Conservation (phyloP, 2,329 filamentous ascomycete genomes). For the Sporothrix brasiliensis region DNA sequence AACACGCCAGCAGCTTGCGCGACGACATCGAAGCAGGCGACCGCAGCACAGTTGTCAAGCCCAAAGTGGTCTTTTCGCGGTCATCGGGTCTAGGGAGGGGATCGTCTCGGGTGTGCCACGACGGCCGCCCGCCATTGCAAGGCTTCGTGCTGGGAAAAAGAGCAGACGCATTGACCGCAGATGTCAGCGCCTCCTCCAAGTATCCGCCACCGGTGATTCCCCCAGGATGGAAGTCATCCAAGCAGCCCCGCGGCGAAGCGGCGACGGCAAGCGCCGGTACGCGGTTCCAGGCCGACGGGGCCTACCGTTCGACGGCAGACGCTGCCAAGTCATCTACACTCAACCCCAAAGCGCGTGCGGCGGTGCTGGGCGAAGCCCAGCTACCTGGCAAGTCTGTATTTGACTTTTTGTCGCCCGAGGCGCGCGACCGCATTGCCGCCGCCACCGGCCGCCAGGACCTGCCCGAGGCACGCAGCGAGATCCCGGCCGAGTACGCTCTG, state of each 20-base stretch:
- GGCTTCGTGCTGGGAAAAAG: constrained; percentile 74
- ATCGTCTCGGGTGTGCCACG: constrained; percentile 69
- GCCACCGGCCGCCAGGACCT: constrained; percentile 76
- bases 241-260: constrained; percentile 45
- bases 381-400: constrained; percentile 94
- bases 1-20: not conserved
- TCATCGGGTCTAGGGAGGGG: not conserved
- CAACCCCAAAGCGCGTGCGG: constrained; percentile 75
- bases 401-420: constrained; percentile 80
- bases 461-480: constrained; percentile 75
- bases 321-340: constrained; percentile 76
- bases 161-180: constrained; percentile 51
- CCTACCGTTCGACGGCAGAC: constrained; percentile 70
- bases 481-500: constrained; percentile 65
- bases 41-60: constrained; percentile 59
- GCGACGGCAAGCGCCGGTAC: constrained; percentile 35
- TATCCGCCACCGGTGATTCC: constrained; percentile 72
- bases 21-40: not conserved
- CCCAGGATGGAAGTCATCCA: constrained; percentile 70
- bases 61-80: constrained; percentile 70
- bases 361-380: constrained; percentile 75
- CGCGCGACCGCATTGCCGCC: constrained; percentile 73
- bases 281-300: not conserved
- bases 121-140: constrained; percentile 76
- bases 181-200: constrained; percentile 47